These are phyloP conservation scores for Neofusicoccum cordaticola DNA, from an alignment of 2,329 filamentous ascomycete species.

Conservation along the genomic window DNA sequence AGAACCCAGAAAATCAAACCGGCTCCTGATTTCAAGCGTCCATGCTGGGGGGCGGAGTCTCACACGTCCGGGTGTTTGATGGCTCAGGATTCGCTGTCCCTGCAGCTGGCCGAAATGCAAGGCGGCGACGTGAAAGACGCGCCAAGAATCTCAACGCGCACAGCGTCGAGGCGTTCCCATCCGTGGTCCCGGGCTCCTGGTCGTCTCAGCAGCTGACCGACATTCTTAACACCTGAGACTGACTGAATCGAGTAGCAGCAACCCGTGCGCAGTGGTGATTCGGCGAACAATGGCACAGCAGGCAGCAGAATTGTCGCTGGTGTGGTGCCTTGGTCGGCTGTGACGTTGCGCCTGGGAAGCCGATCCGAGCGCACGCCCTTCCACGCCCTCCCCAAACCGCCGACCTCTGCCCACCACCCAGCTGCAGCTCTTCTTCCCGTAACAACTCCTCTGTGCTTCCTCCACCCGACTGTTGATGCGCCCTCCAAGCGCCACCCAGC, in stretches of 20 bases:
- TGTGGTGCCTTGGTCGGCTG: neutral
- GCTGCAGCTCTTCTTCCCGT: neutral
- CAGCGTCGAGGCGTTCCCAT: neutral
- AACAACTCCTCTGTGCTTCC: neutral
- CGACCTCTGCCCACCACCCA: neutral
- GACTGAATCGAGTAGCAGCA: neutral
- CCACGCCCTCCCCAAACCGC: neutral
- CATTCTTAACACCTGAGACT: neutral
- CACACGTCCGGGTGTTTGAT: neutral
- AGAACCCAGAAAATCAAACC: too few relatives aligned
- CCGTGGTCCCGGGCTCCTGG: neutral
- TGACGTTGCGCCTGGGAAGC: neutral
- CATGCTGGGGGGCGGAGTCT: neutral
- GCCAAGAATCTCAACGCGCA: constrained; percentile 5
- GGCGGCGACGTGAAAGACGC: neutral
- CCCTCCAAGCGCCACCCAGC: neutral
- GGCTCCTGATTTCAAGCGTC: neutral
- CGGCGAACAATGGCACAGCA: neutral
- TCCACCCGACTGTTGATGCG: constrained; percentile 10
- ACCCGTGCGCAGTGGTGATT: neutral
- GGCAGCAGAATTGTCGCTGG: neutral
- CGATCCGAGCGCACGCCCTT: constrained; percentile 9
- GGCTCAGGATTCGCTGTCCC: neutral
- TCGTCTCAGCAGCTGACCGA: neutral
- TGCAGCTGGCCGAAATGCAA: neutral